Percentiles rank a stretch among this genome's conserved stretches.
These are phyloP conservation scores for Agrocybe praecox DNA, from an alignment of 768 basidiomycete species.

Conservation along the genomic window DNA sequence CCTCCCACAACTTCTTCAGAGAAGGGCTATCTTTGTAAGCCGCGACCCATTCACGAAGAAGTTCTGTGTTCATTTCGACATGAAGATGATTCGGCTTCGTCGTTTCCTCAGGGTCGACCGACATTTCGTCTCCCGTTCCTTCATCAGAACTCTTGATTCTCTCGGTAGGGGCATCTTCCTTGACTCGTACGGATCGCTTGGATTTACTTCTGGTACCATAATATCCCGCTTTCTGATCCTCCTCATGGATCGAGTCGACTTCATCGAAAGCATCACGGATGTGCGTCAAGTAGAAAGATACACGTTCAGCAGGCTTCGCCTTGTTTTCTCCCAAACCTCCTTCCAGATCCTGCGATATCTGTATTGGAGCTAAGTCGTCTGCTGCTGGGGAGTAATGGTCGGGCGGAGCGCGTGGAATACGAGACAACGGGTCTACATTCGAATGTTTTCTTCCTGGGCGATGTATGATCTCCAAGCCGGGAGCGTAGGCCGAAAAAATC, in stretches of 20 bases:
- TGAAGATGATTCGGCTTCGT: background rate
- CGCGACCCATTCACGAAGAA: background rate
- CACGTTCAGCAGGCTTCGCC: too few relatives aligned
- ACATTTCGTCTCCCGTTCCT: too few relatives aligned
- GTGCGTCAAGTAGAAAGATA: background rate
- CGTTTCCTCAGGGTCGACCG: background rate
- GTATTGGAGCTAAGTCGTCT: too few relatives aligned
- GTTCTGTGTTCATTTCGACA: background rate
- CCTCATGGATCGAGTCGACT: too few relatives aligned
- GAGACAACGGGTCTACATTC: conserved; percentile 38
- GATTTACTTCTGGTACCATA: too few relatives aligned
- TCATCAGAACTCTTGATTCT: too few relatives aligned
- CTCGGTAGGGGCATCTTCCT: too few relatives aligned
- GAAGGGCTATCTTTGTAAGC: background rate
- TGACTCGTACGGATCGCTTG: too few relatives aligned
- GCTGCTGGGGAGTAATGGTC: background rate
- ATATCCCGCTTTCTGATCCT: too few relatives aligned
- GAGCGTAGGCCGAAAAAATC: conserved; percentile 38
- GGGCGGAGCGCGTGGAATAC: conserved; percentile 21
- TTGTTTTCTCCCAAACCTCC: too few relatives aligned
- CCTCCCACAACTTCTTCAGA: background rate
- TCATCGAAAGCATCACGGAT: background rate
- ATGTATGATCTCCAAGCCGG: conserved; percentile 35
- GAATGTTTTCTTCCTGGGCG: conserved; percentile 39
- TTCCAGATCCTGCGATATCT: too few relatives aligned